Percentiles rank a stretch among this genome's conserved stretches.
phyloP scores from a whole-genome alignment of 2,329 filamentous ascomycete genomes.

The Macroventuria anomochaeta region DNA sequence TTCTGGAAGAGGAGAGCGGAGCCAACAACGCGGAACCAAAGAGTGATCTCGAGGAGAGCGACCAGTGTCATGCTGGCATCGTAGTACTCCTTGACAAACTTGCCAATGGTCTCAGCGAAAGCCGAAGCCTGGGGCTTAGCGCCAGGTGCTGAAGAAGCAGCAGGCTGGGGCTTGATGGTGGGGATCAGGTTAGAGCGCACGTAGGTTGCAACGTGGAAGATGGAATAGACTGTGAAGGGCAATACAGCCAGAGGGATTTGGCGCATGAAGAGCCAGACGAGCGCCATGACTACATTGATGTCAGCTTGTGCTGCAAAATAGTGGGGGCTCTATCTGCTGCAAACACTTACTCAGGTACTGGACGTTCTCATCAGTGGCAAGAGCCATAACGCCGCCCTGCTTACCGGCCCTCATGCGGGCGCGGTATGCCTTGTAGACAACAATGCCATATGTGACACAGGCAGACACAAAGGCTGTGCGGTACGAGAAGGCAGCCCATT shows the following conservation, averaged over 20 bases:
- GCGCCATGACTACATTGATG: conserved; percentile 74
- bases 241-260: conserved; percentile 90
- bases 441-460: conserved; percentile 92
- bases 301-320: conserved; percentile 26
- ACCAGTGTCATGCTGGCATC: conserved; percentile 95
- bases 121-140: conserved; percentile 66
- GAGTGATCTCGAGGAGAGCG: conserved; percentile 81
- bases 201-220: conserved; percentile 99
- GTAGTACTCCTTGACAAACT: conserved; percentile 98
- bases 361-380: conserved; percentile 91
- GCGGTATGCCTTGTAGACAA: conserved; percentile 96
- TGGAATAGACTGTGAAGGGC: conserved; percentile 93
- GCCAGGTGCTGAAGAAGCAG: conserved; percentile 57
- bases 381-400: conserved; percentile 67
- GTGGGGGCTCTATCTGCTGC: neutral
- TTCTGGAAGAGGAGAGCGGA: conserved; percentile 87
- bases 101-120: conserved; percentile 81
- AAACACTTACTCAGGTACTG: conserved; percentile 84
- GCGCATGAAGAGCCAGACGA: conserved; percentile 91
- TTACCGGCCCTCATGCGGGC: conserved; percentile 79
- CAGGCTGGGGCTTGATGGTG: conserved; percentile 73
- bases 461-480: conserved; percentile 89
- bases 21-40: conserved; percentile 83
- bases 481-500: conserved; percentile 82
- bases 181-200: conserved; percentile 92